Evolutionary conservation across 106 monocot genomes (phyloP).

Genomic region (Cymbidium sinense): DNA sequence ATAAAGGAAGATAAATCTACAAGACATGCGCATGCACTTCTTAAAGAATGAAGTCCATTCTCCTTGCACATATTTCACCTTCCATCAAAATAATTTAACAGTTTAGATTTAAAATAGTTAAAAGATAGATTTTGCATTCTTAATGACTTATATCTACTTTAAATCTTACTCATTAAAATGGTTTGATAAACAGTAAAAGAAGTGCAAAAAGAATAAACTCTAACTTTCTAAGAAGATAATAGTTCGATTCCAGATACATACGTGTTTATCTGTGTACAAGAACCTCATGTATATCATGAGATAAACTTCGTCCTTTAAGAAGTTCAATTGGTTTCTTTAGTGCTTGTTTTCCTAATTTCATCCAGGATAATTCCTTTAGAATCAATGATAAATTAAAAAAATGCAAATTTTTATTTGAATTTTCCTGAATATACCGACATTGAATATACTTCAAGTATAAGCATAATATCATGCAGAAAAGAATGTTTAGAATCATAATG

Average conservation of each 20-base stretch:
- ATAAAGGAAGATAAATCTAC: background rate
- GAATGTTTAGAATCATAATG: no score
- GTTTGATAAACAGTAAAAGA: background rate
- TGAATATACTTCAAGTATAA: no score
- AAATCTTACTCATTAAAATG: background rate
- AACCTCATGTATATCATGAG: background rate
- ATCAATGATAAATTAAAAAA: no score
- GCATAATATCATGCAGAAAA: no score
- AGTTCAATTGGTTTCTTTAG: background rate
- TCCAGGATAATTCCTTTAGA: no score
- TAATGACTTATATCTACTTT: background rate
- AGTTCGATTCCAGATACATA: background rate
- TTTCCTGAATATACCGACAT: no score
- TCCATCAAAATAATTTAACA: background rate
- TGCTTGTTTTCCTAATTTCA: no score
- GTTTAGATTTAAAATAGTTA: background rate
- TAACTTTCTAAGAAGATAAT: background rate
- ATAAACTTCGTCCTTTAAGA: background rate
- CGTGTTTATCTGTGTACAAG: no score
- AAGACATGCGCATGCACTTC: background rate
- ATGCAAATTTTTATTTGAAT: no score
- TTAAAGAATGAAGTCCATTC: background rate
- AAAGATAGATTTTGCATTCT: background rate
- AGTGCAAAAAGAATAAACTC: background rate
- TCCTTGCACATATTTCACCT: background rate